phyloP scores from a whole-genome alignment of 129 eudicot genomes.

The Flaveria robusta region DNA sequence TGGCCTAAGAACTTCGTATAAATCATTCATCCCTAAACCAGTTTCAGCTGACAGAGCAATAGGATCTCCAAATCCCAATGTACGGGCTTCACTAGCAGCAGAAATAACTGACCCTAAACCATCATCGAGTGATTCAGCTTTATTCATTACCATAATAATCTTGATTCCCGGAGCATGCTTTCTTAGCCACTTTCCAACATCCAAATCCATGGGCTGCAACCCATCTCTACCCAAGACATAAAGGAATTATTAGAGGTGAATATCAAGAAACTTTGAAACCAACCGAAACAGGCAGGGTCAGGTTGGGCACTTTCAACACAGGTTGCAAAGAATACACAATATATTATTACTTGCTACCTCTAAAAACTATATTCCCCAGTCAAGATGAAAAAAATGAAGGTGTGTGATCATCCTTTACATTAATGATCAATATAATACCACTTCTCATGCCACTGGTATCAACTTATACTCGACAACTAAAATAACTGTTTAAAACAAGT shows the following conservation, averaged over 20 bases:
- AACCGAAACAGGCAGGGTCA: neutral
- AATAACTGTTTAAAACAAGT: neutral
- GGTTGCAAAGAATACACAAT: neutral
- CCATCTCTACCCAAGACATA: constrained; percentile 66
- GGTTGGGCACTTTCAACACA: neutral
- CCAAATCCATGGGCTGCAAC: constrained; percentile 91
- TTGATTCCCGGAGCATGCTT: constrained; percentile 78
- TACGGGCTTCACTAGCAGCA: constrained; percentile 82
- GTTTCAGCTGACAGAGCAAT: constrained; percentile 93
- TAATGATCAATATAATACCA: neutral
- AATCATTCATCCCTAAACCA: constrained; percentile 84
- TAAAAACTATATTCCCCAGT: neutral
- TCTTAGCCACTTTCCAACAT: constrained; percentile 96
- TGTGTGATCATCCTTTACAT: neutral
- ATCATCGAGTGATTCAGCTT: constrained; percentile 83
- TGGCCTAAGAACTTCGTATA: constrained; percentile 72
- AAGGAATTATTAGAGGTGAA: neutral
- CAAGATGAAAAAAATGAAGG: neutral
- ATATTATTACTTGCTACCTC: neutral
- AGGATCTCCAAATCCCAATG: constrained; percentile 94
- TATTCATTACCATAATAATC: constrained; percentile 79
- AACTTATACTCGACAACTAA: neutral
- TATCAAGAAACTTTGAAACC: neutral
- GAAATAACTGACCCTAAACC: constrained; percentile 67
- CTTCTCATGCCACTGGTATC: neutral